Evolutionary conservation across 805 yeast species (phyloP).

Genomic region (Nakazawaea wyomingensis): DNA sequence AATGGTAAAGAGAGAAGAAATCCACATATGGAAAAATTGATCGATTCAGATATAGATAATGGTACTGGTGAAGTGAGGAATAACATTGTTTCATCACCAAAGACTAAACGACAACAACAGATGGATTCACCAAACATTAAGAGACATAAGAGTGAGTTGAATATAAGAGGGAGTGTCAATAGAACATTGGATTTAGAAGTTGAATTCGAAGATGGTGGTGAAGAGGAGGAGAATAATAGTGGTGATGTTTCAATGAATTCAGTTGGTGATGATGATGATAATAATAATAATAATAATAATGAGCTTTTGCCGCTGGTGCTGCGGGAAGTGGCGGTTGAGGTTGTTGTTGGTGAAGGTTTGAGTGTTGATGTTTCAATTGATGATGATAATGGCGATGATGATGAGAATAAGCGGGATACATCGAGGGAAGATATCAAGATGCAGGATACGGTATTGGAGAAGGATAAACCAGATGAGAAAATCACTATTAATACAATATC

Average conservation of each 20-base stretch:
- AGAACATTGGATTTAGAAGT: too few relatives aligned
- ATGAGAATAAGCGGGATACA: not conserved
- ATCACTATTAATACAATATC: too few relatives aligned
- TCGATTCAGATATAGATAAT: not conserved
- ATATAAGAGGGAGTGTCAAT: too few relatives aligned
- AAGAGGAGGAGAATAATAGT: not conserved
- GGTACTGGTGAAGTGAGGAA: too few relatives aligned
- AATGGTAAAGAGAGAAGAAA: not conserved
- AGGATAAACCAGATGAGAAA: too few relatives aligned
- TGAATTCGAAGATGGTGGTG: too few relatives aligned
- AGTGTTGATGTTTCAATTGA: conserved; percentile 5
- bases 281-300: too few relatives aligned
- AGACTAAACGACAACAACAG: conserved; percentile 6
- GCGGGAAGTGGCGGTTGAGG: too few relatives aligned
- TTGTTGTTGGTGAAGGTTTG: too few relatives aligned
- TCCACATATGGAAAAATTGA: conserved; percentile 3
- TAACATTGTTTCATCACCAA: conserved; percentile 2
- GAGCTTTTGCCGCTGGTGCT: too few relatives aligned
- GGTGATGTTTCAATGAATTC: conserved; percentile 7
- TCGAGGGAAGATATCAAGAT: conserved; percentile 2
- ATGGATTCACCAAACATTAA: conserved; percentile 12
- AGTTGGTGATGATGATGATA: not conserved
- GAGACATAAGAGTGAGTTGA: conserved; percentile 11
- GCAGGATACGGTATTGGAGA: not conserved
- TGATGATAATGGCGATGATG: not conserved